Base-by-base conservation (phyloP, 176 grass and related monocot genomes). In the Aechmea fasciata region DNA sequence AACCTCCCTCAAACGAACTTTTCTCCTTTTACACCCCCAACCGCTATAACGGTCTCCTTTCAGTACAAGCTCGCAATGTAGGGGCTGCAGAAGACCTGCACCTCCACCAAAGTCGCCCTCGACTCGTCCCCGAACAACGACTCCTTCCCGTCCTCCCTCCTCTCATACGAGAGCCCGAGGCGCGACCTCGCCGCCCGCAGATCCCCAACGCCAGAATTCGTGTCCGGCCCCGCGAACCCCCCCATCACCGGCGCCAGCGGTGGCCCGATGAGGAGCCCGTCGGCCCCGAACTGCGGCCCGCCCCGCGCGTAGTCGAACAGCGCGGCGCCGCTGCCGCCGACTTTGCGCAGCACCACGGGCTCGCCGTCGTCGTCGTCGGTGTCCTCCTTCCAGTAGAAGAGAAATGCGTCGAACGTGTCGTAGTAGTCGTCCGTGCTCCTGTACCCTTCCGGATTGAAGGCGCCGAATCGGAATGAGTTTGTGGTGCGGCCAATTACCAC, bases 371-470 rank as follows among this genome's bases (percentile, higher is more conserved):
- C 20, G 13, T 2, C 67, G 29, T 8, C 68, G 17, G 15, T 65
- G 26, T 11, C 18, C 15, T 49, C 50, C 57, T 72, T 75, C 88
- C 85, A 96, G 59, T 96, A 96, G 78, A 96, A 96, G 62, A 96
- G 88, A 76, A 96, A 96, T 49, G 88, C 81, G 63, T 87, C 81
- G 2, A 96, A 83, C 55, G 83, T 89, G 76, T 96, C 92, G 57
- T 87, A 96, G 80, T 92, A 96, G 78, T 96, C 88, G 64, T 96
- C 88, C 17, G 92, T 96, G 85, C 88, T 92, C 55, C 88, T 80
- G 67, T 96, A 89, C 3, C 85, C 92, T 57, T 96, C 86, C 5
- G 92, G 88, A 82, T 81, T 96, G 79, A 96, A 96, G 20, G 88
- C 88, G 41, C 88, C 88, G 47, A 96, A 96, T 66, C 63, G 73